phyloP scores from a whole-genome alignment of 2,329 filamentous ascomycete genomes.

The Venturia oleaginea region DNA sequence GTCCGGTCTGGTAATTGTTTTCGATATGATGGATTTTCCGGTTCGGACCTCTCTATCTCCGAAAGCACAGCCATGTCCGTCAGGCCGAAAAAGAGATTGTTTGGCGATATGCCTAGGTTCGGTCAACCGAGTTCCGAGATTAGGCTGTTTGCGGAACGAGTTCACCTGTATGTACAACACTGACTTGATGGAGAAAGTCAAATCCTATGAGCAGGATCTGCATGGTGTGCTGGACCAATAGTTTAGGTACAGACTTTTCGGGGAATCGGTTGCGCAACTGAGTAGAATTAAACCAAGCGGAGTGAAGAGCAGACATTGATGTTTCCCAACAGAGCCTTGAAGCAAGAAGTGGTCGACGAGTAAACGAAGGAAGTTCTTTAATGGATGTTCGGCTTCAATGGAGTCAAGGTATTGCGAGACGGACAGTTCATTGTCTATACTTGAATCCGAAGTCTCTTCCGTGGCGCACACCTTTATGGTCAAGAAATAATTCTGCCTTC shows the following conservation, averaged over 20 bases:
- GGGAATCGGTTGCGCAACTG: constrained; percentile 15
- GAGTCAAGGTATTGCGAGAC: constrained; percentile 18
- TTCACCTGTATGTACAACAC: constrained; percentile 22
- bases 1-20: constrained; percentile 20
- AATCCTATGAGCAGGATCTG: constrained; percentile 21
- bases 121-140: constrained; percentile 17
- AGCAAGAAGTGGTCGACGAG: constrained; percentile 20
- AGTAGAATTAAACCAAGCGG: constrained; percentile 20
- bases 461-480: constrained; percentile 14
- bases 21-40: constrained; percentile 18
- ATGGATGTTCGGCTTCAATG: constrained; percentile 17
- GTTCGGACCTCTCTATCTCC: constrained; percentile 21
- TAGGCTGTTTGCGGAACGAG: constrained; percentile 16
- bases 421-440: constrained; percentile 13
- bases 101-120: constrained; percentile 23
- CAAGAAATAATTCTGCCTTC: constrained; percentile 14
- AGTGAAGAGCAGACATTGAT: constrained; percentile 21
- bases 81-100: constrained; percentile 23
- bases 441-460: constrained; percentile 18
- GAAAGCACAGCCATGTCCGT: constrained; percentile 21
- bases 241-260: constrained; percentile 17
- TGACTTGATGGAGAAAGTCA: constrained; percentile 23
- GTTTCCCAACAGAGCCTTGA: constrained; percentile 15
- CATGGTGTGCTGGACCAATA: constrained; percentile 19
- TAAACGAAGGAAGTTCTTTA: constrained; percentile 17